Evolutionary conservation across 768 basidiomycete species (phyloP).

Genomic region (Cyathus striatus): DNA sequence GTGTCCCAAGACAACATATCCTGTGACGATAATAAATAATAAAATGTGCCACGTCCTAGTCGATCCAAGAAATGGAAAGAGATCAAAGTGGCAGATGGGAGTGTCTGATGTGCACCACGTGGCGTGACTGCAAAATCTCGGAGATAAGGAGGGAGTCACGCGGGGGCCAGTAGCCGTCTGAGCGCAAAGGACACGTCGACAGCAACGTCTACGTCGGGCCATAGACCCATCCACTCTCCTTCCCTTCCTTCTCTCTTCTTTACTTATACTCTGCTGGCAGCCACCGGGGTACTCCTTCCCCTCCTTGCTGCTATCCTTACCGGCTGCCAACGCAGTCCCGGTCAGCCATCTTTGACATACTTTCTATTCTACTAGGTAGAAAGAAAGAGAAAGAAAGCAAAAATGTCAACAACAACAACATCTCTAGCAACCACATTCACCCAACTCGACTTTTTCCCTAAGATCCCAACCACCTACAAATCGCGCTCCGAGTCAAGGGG

Average conservation of each 20-base stretch:
- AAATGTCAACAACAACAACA: conserved; percentile 54
- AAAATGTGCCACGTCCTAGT: no score
- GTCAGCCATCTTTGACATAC: no score
- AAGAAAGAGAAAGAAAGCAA: background rate
- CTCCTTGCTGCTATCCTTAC: conserved; percentile 23
- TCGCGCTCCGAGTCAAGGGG: conserved; percentile 75
- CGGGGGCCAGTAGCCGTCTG: background rate
- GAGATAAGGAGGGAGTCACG: background rate
- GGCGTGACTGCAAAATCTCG: background rate
- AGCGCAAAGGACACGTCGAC: conserved; percentile 1
- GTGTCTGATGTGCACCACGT: background rate
- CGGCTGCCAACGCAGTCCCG: no score
- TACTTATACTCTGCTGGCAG: background rate
- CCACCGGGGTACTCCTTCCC: background rate
- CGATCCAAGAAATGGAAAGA: no score
- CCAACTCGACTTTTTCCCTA: conserved; percentile 84
- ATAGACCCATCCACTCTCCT: background rate
- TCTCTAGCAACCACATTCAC: conserved; percentile 59
- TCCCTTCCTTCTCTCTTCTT: background rate
- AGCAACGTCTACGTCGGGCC: background rate
- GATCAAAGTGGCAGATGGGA: no score
- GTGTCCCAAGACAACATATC: no score
- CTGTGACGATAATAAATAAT: no score
- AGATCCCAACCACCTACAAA: conserved; percentile 79
- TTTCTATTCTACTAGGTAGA: no score